Evolutionary conservation across 176 grass and related monocot species (phyloP).

Genomic region (Alopecurus myosuroides): DNA sequence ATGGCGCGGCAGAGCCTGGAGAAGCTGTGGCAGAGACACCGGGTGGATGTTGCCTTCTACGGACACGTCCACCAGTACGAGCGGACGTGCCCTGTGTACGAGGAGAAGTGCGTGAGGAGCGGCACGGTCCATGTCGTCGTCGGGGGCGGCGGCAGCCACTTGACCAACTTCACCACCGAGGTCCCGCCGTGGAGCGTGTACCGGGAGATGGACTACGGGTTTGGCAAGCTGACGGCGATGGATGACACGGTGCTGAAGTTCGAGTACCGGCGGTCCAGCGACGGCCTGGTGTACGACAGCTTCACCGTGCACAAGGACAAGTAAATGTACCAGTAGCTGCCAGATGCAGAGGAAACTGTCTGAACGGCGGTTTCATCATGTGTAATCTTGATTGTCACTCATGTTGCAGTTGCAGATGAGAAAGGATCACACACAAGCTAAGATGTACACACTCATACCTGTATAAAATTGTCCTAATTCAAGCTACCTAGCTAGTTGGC

Average conservation of each 20-base stretch:
- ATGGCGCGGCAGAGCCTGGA: constrained; percentile 66
- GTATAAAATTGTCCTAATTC: too few species aligned
- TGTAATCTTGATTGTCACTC: background rate
- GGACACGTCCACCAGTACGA: constrained; percentile 90
- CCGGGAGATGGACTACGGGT: constrained; percentile 67
- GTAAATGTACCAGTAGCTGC: background rate
- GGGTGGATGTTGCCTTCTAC: constrained; percentile 76
- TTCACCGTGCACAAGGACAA: constrained; percentile 74
- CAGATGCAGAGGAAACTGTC: background rate
- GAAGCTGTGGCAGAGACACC: constrained; percentile 66
- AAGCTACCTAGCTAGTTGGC: constrained; percentile 11
- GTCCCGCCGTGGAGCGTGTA: constrained; percentile 66
- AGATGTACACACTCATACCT: too few species aligned
- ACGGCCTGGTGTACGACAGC: constrained; percentile 64
- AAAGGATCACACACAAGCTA: too few species aligned
- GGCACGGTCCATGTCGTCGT: constrained; percentile 77
- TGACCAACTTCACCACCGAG: constrained; percentile 42
- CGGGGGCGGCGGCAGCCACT: constrained; percentile 72
- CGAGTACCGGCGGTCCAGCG: constrained; percentile 66
- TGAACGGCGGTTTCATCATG: background rate
- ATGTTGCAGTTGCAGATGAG: too few species aligned
- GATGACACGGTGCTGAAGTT: constrained; percentile 60
- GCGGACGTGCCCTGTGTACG: constrained; percentile 75
- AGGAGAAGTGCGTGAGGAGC: constrained; percentile 37
- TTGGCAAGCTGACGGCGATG: constrained; percentile 76